Evolutionary conservation across 768 basidiomycete genomes (phyloP).

Genomic region (Calocybe cyanea): DNA sequence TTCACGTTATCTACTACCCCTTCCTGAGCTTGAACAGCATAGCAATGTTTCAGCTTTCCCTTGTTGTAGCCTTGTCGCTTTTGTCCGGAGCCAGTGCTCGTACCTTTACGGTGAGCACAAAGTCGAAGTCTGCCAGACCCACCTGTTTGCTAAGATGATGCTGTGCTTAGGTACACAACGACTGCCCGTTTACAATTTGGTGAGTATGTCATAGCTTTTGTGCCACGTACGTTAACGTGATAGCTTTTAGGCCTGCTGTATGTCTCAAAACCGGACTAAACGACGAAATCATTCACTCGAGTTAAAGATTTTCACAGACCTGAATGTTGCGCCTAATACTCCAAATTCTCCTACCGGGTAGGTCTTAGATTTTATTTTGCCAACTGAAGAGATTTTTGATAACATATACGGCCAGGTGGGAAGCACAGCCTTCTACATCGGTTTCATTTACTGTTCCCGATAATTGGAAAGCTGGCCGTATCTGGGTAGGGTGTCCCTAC

Average conservation of each 20-base stretch:
- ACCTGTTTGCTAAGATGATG: not conserved
- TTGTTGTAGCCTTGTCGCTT: conserved; percentile 1
- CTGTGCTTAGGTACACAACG: conserved; percentile 26
- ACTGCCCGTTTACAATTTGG: conserved; percentile 49
- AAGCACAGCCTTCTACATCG: conserved; percentile 22
- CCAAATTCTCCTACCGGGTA: conserved; percentile 35
- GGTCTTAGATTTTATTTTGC: not conserved
- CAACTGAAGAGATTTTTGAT: not conserved
- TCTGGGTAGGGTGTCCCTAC: conserved; percentile 32
- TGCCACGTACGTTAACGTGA: not conserved
- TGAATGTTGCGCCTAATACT: conserved; percentile 31
- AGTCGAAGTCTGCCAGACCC: no score
- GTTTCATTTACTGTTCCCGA: conserved; percentile 44
- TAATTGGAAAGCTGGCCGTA: conserved; percentile 39
- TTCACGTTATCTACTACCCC: not conserved
- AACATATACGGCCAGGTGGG: conserved; percentile 20
- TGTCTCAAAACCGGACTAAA: conserved; percentile 3
- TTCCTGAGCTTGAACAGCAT: not conserved
- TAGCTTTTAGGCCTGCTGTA: conserved; percentile 42
- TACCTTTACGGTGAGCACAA: conserved; percentile 9
- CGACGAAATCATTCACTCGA: not conserved
- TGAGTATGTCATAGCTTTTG: conserved; percentile 16
- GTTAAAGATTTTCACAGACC: conserved; percentile 38
- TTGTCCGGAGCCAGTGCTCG: conserved; percentile 4
- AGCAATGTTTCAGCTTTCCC: conserved; percentile 3